phyloP scores from a whole-genome alignment of 306 rosid genomes.

The Casuarina cunninghamiana region DNA sequence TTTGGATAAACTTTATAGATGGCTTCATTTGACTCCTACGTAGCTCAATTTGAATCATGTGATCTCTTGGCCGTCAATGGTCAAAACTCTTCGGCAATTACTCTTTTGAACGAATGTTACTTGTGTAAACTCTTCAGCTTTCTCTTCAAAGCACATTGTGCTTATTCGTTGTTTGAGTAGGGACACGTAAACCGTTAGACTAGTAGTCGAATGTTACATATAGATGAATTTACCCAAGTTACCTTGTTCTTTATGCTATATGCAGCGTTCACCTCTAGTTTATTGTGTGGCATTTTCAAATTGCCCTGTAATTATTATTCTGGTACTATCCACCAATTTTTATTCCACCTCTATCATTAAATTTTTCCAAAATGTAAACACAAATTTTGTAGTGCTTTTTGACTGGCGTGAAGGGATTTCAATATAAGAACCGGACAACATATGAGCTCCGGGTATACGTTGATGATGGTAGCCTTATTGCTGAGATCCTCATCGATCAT shows the following conservation, averaged over 20 bases:
- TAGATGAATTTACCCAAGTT: not conserved
- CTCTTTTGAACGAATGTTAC: not conserved
- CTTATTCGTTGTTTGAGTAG: not conserved
- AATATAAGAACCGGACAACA: slow-evolving; percentile 51
- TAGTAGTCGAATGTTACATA: not conserved
- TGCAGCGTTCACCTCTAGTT: not conserved
- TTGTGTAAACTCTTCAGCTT: not conserved
- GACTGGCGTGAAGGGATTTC: slow-evolving; percentile 92
- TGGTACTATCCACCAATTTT: not conserved
- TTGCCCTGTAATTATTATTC: not conserved
- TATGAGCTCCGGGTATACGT: slow-evolving; percentile 78
- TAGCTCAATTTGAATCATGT: not conserved
- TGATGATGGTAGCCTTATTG: slow-evolving; percentile 92
- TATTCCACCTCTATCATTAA: not conserved
- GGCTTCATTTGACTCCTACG: not conserved
- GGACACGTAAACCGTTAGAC: not conserved
- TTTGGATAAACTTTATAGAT: too few species aligned
- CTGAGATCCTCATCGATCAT: slow-evolving; percentile 71
- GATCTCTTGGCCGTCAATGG: not conserved
- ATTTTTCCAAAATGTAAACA: slow-evolving; percentile 22
- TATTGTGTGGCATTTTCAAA: not conserved
- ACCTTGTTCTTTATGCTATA: not conserved
- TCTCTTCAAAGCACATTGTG: not conserved
- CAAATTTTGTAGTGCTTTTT: slow-evolving; percentile 68
- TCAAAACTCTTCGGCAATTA: not conserved